Evolutionary conservation across 192 early-diverging fungal species (phyloP), one percentile per base, ranked within the genome.

Genomic region (Coemansia sp.): DNA sequence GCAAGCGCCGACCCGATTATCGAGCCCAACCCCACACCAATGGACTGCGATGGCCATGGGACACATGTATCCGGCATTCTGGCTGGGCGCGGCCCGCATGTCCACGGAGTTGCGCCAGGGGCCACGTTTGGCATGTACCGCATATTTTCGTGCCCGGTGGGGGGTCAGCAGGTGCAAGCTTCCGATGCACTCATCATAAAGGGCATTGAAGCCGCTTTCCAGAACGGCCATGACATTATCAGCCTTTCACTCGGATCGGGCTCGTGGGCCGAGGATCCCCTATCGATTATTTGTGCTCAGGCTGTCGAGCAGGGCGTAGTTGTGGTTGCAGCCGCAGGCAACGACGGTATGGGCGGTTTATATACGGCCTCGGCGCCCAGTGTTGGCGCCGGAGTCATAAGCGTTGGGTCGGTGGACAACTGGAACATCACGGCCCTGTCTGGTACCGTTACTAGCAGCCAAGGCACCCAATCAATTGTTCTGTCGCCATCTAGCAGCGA

Each of bases 281-380:
- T 71, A 6, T 64, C 82, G 4, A 46, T 75, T 31, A 31, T 31
- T 2, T 25, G 30, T 11, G 31, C 48, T 19, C 29, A 35, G 31
- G 0, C 53, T 84, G n/a, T 80, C 64, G 20, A 60, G 78, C 42
- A 62, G 38, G 87, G 87, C 22, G 62, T 85, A 23, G 59, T 85
- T 14, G 80, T 92, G 17, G 77, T 83, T 39, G 74, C 84, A 11
- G 80, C 90, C 14, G 73, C 78, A 23, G 92, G 92, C 14, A 95
- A 95, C 75, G 80, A 84, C 27, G 91, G 91, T 23, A 26, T 46
- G 27, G 67, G 65, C 20, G 87, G 87, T 2, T 26, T 86, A 5
- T 83, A 69, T 49, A 77, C 80, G 26, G 74, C 76, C 3, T 54
- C 71, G 9, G 46, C 79, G 2, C 84, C 84, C 4, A 75, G 77